Conservation (phyloP, 345 rosid genomes). For the Clausena lansium region DNA sequence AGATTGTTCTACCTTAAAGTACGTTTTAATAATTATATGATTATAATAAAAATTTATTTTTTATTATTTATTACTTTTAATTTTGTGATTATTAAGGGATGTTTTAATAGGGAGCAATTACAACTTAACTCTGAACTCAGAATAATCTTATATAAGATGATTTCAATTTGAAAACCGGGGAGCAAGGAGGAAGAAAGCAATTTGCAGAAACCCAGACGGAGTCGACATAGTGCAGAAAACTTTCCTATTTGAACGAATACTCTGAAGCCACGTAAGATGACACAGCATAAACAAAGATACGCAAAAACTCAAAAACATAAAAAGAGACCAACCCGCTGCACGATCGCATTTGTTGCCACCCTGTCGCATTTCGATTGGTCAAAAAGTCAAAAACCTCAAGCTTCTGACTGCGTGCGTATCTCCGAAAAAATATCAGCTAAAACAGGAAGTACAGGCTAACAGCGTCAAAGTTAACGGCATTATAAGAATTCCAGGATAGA, state of each 20-base stretch:
- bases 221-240: not conserved
- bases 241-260: not conserved
- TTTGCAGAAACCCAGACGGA: not conserved
- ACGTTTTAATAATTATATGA: too few relatives aligned
- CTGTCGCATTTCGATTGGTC: not conserved
- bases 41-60: too few relatives aligned
- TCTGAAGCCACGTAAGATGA: slow-evolving; percentile 2
- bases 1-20: too few relatives aligned
- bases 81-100: too few relatives aligned
- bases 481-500: not conserved
- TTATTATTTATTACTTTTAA: too few relatives aligned
- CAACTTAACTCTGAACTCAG: too few relatives aligned
- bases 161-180: not conserved
- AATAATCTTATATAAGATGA: too few relatives aligned
- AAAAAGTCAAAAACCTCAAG: not conserved
- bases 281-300: not conserved
- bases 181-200: not conserved
- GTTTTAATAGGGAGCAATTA: too few relatives aligned
- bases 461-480: not conserved
- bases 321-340: not conserved
- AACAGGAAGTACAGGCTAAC: not conserved
- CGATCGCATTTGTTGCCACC: not conserved
- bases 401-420: not conserved
- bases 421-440: not conserved
- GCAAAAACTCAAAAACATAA: not conserved